Conservation (phyloP, 176 grass and related monocot genomes). For the Cymbopogon citratus region DNA sequence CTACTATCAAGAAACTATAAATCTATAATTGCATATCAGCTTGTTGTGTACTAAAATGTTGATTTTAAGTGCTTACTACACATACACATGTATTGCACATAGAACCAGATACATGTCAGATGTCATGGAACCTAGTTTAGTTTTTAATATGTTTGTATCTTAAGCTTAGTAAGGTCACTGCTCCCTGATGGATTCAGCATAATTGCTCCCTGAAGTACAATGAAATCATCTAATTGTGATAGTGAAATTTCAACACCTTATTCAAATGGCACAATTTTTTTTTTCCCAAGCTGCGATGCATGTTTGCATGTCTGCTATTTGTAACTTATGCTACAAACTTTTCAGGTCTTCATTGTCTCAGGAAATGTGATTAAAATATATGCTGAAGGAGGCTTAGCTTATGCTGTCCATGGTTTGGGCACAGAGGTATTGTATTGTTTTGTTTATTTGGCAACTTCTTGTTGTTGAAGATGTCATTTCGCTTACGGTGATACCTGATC, state of each 20-base stretch:
- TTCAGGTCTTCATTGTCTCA: slow-evolving; percentile 86
- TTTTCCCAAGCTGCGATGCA: not conserved
- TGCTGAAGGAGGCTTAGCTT: slow-evolving; percentile 70
- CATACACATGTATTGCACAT: not conserved
- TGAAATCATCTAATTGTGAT: slow-evolving; percentile 2
- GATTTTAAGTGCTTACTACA: not conserved
- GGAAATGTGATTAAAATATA: slow-evolving; percentile 85
- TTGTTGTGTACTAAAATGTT: not conserved
- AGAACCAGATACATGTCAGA: slow-evolving; percentile 17
- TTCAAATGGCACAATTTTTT: slow-evolving; percentile 6
- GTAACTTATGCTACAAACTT: slow-evolving; percentile 18
- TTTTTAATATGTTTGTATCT: slow-evolving; percentile 9
- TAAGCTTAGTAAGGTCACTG: not conserved
- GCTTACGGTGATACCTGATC: slow-evolving; percentile 10
- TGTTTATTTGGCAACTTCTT: slow-evolving; percentile 13
- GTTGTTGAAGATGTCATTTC: not conserved
- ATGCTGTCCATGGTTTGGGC: slow-evolving; percentile 69
- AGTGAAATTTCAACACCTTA: not conserved
- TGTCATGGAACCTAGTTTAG: not conserved
- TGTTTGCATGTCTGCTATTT: not conserved
- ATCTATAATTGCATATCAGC: not conserved
- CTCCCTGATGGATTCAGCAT: not conserved
- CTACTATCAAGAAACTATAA: not conserved
- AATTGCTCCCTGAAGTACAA: not conserved
- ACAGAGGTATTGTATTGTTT: slow-evolving; percentile 59